These are phyloP conservation scores for Leersia perrieri DNA, from an alignment of 176 grass and related monocot genomes.

Conservation along the genomic window DNA sequence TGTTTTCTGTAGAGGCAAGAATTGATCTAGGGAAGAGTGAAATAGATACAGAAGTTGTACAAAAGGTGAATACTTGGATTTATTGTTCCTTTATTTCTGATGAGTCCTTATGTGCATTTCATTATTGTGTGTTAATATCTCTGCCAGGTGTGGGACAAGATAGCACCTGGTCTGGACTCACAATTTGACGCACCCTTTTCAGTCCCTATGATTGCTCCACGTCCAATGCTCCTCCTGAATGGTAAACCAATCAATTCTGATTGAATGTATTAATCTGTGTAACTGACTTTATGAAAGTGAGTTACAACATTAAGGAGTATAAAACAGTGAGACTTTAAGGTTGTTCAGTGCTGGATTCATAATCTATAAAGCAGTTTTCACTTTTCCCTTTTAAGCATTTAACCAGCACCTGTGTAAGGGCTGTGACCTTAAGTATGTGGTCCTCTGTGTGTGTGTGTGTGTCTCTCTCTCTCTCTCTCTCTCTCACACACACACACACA, in stretches of 20 bases:
- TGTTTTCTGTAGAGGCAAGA: conserved; percentile 54
- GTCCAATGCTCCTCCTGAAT: conserved; percentile 70
- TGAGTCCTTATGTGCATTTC: background rate
- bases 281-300: background rate
- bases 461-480: too few relatives aligned
- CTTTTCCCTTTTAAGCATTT: background rate
- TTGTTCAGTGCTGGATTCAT: background rate
- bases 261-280: background rate
- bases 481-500: too few relatives aligned
- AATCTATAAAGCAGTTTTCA: background rate
- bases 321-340: background rate
- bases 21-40: conserved; percentile 66
- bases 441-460: too few relatives aligned
- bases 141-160: conserved; percentile 82
- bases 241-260: conserved; percentile 49
- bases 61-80: conserved; percentile 51
- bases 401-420: background rate
- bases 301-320: background rate
- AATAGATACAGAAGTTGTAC: conserved; percentile 71
- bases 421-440: background rate
- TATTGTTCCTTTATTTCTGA: conserved; percentile 18
- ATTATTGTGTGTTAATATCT: conserved; percentile 1
- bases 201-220: conserved; percentile 61
- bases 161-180: conserved; percentile 71
- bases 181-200: conserved; percentile 72